Conservation (phyloP, 805 yeast genomes). For the Kregervanrija fluxuum region DNA sequence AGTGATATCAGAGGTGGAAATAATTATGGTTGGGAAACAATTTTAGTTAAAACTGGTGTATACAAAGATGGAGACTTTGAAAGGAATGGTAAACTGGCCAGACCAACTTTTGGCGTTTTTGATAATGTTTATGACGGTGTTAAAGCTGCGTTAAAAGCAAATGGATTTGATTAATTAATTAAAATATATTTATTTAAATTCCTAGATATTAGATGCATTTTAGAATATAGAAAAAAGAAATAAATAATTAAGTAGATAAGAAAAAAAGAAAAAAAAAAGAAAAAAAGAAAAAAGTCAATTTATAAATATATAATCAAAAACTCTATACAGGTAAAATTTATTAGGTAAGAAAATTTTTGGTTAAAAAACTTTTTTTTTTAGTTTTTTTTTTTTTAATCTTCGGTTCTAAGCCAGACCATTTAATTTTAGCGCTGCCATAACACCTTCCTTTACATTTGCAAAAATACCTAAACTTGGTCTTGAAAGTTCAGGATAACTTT, state of each 20-base stretch:
- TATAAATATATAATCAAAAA: neutral
- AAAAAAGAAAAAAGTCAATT: neutral
- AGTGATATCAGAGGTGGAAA: slow-evolving; percentile 90
- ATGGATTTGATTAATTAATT: slow-evolving; percentile 3
- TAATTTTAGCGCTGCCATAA: slow-evolving; percentile 20
- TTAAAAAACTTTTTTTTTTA: too few species aligned
- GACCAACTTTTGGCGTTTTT: slow-evolving; percentile 43
- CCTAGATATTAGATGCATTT: neutral
- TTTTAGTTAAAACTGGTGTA: slow-evolving; percentile 84
- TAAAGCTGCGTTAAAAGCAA: slow-evolving; percentile 13
- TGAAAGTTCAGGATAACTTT: slow-evolving; percentile 23
- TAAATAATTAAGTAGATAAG: neutral
- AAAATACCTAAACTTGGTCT: slow-evolving; percentile 44
- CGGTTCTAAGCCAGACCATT: slow-evolving; percentile 10
- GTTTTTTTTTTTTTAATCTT: too few species aligned
- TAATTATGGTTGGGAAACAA: slow-evolving; percentile 79
- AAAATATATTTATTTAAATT: neutral
- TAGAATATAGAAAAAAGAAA: neutral
- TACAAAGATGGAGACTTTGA: slow-evolving; percentile 53
- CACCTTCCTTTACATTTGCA: slow-evolving; percentile 42
- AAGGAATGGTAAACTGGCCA: slow-evolving; percentile 21
- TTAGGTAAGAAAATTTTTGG: too few species aligned
- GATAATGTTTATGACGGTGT: slow-evolving; percentile 44
- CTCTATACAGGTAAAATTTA: too few species aligned
- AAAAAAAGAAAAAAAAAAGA: neutral